phyloP scores from a whole-genome alignment of 2,329 filamentous ascomycete species.

The Botrytis paeoniae region DNA sequence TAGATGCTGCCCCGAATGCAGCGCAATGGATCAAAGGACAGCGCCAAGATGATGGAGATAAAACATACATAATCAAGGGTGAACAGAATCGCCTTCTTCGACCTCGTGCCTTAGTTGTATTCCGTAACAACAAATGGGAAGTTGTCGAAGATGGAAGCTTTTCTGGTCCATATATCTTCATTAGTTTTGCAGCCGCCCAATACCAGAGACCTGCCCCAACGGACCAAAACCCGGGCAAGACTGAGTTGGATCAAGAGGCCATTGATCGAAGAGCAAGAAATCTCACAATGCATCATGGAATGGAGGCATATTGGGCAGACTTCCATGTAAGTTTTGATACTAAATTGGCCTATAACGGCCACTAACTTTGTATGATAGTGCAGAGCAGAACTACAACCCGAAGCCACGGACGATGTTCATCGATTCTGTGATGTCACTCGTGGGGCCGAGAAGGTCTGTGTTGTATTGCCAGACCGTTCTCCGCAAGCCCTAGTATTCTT shows the following conservation, averaged over 20 bases:
- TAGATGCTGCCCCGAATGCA: constrained; percentile 18
- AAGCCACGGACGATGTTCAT: constrained; percentile 21
- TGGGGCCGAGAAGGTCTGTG: constrained; percentile 18
- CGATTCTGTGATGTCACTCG: constrained; percentile 21
- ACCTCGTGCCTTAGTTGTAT: constrained; percentile 18
- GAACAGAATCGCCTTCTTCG: constrained; percentile 17
- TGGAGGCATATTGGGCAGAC: constrained; percentile 21
- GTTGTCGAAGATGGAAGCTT: constrained; percentile 19
- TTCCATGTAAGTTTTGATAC: constrained; percentile 14
- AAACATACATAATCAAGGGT: constrained; percentile 10
- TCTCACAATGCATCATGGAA: constrained; percentile 9
- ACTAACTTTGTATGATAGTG: not conserved
- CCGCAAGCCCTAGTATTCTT: constrained; percentile 17
- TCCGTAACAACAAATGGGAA: constrained; percentile 8
- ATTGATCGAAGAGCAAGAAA: constrained; percentile 16
- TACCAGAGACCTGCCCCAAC: constrained; percentile 13
- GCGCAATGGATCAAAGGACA: not conserved
- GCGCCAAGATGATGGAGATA: constrained; percentile 10
- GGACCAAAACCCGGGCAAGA: not conserved
- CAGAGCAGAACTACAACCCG: constrained; percentile 18
- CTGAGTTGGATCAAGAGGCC: not conserved
- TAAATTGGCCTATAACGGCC: not conserved
- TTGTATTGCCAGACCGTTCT: constrained; percentile 11
- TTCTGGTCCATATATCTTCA: constrained; percentile 19
- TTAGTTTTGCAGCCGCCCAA: constrained; percentile 21